These are phyloP conservation scores for Symmetrospora coprosmae DNA, from an alignment of 768 basidiomycete genomes.

Conservation along the genomic window DNA sequence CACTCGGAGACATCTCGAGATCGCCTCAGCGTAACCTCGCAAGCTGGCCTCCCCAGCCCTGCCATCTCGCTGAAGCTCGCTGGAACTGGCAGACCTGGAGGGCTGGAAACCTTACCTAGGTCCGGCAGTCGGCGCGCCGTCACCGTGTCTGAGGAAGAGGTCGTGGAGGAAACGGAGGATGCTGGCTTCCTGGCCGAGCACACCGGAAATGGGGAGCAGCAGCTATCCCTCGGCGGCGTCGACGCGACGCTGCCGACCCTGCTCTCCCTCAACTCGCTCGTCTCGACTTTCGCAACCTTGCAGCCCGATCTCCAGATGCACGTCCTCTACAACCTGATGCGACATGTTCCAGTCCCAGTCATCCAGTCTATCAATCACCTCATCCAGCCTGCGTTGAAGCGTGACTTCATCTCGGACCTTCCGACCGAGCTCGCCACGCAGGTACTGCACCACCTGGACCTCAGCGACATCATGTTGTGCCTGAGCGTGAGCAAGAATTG, in stretches of 20 bases:
- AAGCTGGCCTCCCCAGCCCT: too few relatives aligned
- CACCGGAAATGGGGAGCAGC: neutral
- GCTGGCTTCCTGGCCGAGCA: too few relatives aligned
- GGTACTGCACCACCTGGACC: conserved; percentile 67
- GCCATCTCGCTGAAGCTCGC: too few relatives aligned
- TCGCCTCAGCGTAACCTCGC: too few relatives aligned
- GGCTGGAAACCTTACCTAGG: too few relatives aligned
- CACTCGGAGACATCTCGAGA: too few relatives aligned
- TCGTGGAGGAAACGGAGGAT: neutral
- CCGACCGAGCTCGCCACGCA: conserved; percentile 85
- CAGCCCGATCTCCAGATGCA: conserved; percentile 79
- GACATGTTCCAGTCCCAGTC: conserved; percentile 80
- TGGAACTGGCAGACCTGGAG: too few relatives aligned
- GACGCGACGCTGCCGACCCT: conserved; percentile 54
- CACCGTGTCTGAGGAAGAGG: neutral
- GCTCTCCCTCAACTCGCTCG: conserved; percentile 66
- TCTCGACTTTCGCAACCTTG: conserved; percentile 63
- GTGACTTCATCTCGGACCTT: conserved; percentile 82
- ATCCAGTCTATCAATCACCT: conserved; percentile 78
- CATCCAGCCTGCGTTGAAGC: conserved; percentile 73
- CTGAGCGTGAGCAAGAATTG: conserved; percentile 67
- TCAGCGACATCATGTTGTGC: conserved; percentile 64
- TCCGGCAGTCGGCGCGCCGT: too few relatives aligned
- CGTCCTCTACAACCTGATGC: conserved; percentile 76
- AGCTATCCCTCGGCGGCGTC: conserved; percentile 23